Evolutionary conservation across 495 filamentous ascomycete genomes (phyloP).

Genomic region (Evansstolkia leycettana): DNA sequence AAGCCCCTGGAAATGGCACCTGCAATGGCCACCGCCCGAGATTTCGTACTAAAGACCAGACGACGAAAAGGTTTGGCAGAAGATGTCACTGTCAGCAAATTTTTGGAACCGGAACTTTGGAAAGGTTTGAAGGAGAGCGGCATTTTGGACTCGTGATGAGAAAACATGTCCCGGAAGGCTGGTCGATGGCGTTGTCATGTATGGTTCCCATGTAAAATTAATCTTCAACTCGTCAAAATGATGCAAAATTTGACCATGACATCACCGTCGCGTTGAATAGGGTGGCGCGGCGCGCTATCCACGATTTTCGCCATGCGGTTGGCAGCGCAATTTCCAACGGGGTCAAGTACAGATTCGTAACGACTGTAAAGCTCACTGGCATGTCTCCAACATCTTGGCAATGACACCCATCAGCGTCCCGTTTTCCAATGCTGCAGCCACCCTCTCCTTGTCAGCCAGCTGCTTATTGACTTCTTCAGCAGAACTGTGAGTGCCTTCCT

Average conservation of each 20-base stretch:
- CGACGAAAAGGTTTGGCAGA: conserved; percentile 87
- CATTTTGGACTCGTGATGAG: conserved; percentile 55
- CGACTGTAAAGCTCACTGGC: conserved; percentile 34
- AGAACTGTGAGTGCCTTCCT: conserved; percentile 89
- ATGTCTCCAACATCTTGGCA: conserved; percentile 86
- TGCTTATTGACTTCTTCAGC: conserved; percentile 95
- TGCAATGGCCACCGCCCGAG: conserved; percentile 77
- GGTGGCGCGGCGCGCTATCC: too few relatives aligned
- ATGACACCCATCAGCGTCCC: conserved; percentile 76
- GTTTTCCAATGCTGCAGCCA: conserved; percentile 91
- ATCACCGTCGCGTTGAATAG: too few relatives aligned
- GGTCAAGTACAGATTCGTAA: too few relatives aligned
- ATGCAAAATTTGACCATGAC: too few relatives aligned
- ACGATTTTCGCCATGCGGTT: too few relatives aligned
- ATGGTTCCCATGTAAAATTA: too few relatives aligned
- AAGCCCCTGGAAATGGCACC: conserved; percentile 76
- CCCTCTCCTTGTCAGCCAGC: conserved; percentile 88
- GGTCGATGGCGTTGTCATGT: conserved; percentile 1
- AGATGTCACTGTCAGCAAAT: conserved; percentile 90
- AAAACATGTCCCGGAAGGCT: conserved; percentile 1
- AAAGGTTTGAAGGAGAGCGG: conserved; percentile 80
- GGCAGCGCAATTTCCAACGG: too few relatives aligned
- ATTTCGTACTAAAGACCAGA: conserved; percentile 93
- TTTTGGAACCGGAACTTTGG: conserved; percentile 89
- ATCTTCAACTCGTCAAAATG: too few relatives aligned